Base-by-base conservation (phyloP, 2,329 filamentous ascomycete genomes). In the Neonectria ditissima region DNA sequence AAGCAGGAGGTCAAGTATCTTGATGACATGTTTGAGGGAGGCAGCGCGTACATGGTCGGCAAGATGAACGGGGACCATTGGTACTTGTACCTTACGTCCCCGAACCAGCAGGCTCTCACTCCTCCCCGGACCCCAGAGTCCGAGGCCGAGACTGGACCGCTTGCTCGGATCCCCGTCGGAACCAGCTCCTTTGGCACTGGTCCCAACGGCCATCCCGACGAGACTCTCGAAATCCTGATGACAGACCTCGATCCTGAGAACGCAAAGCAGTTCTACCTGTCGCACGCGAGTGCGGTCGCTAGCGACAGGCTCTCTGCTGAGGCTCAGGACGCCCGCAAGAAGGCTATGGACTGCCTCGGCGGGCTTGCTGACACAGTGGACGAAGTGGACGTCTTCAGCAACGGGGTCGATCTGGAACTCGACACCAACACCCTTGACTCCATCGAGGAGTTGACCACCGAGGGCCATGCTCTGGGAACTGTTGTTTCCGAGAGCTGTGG, bases 11-110 rank as follows among this genome's bases (percentile, higher is more conserved):
- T 98, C 75, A 91, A 91, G 74, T 97, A 91, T 73, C 86, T 99
- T 67, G 96, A 99, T 81, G 91, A 92, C 77, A 92, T 94, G 80
- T 97, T 99, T 77, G 85, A 92, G 65, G 91, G 92, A 60, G 96
- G 96, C 59, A 98, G 95, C 79, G 96, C 96, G 54, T 99, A 99
- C 80, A 97, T 98, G 94, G 97, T 99, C 69, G 96, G 96, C 75
- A 98, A 97, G 83, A 98, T 98, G 95, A 99, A 99, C 73, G 95
- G 96, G 62, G 96, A 99, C 79, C 96, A 99, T 75, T 99, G 96
- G 96, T 98, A 98, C 78, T 84, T 99, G 59, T 99, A 99, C 82
- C 90, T 98, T 74, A 98, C 96, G 13, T 93, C 93, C 55, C 95
- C 96, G 18, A 90, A 91, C 77, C 90, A 88, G 51, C 90, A 88